These are phyloP conservation scores for Apiospora saccharicola DNA, from an alignment of 2,329 filamentous ascomycete species.

Conservation along the genomic window DNA sequence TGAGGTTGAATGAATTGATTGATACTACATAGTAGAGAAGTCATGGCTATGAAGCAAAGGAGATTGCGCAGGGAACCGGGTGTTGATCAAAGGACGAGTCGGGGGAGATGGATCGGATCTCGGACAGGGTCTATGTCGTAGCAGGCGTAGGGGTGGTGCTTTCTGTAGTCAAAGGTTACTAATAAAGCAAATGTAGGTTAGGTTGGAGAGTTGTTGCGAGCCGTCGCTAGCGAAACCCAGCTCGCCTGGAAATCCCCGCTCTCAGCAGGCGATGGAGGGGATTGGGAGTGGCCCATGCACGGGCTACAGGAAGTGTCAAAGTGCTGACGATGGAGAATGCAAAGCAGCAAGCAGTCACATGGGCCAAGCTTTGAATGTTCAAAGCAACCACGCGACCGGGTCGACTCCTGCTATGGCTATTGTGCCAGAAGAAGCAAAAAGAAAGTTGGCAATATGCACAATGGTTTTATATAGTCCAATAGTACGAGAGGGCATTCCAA, in stretches of 20 bases:
- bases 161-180: background rate
- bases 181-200: background rate
- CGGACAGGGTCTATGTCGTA: constrained; percentile 8
- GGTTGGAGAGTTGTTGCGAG: constrained; percentile 1
- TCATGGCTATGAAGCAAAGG: constrained; percentile 28
- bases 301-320: background rate
- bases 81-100: background rate
- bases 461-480: background rate
- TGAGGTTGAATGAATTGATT: constrained; percentile 29
- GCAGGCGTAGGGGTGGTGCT: background rate
- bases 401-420: background rate
- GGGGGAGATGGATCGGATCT: background rate
- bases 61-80: background rate
- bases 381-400: constrained; percentile 3
- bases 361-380: background rate
- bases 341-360: background rate
- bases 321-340: background rate
- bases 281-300: constrained; percentile 15
- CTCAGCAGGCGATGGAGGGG: background rate
- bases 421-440: background rate
- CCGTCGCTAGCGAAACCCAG: constrained; percentile 9
- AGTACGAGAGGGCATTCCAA: background rate
- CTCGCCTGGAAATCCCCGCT: constrained; percentile 4
- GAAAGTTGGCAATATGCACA: background rate
- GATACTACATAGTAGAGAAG: constrained; percentile 30